Conservation (phyloP, 495 filamentous ascomycete species). For the Penicillium mononematosum region DNA sequence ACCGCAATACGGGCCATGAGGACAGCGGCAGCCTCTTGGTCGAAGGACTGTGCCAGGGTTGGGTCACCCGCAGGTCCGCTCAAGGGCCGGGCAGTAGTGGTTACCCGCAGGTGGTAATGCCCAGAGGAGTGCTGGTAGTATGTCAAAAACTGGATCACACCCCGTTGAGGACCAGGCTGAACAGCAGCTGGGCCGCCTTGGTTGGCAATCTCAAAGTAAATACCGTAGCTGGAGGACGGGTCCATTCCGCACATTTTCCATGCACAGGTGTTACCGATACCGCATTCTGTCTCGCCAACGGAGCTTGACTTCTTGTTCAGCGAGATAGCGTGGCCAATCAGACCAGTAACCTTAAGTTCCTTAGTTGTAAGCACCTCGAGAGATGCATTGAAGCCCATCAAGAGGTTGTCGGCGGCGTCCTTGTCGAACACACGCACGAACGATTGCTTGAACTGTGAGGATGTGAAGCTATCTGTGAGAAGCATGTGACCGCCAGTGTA, state of each 20-base stretch:
- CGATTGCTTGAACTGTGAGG: conserved; percentile 99
- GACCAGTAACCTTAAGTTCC: conserved; percentile 95
- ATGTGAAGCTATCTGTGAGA: conserved; percentile 96
- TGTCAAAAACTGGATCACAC: conserved; percentile 97
- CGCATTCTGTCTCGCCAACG: conserved; percentile 96
- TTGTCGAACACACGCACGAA: conserved; percentile 98
- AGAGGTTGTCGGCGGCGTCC: conserved; percentile 86
- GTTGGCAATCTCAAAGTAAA: conserved; percentile 97
- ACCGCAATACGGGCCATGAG: conserved; percentile 98
- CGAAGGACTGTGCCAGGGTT: conserved; percentile 96
- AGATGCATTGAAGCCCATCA: conserved; percentile 98
- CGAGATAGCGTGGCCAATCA: conserved; percentile 95
- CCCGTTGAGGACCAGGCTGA: conserved; percentile 83
- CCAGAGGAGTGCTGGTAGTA: conserved; percentile 98
- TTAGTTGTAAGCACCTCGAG: conserved; percentile 97
- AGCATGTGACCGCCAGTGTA: conserved; percentile 98
- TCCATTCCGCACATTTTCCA: conserved; percentile 99
- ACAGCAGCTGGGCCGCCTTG: conserved; percentile 87
- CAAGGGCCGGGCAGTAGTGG: conserved; percentile 86
- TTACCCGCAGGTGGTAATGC: conserved; percentile 92
- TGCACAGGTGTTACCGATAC: conserved; percentile 97
- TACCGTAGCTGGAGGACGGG: conserved; percentile 85
- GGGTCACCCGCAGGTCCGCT: conserved; percentile 95
- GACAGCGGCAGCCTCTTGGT: conserved; percentile 96
- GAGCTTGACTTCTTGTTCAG: conserved; percentile 97